Evolutionary conservation across 768 basidiomycete genomes (phyloP), one percentile per base, ranked within the genome.

Genomic region (Tephrocybe sp.): DNA sequence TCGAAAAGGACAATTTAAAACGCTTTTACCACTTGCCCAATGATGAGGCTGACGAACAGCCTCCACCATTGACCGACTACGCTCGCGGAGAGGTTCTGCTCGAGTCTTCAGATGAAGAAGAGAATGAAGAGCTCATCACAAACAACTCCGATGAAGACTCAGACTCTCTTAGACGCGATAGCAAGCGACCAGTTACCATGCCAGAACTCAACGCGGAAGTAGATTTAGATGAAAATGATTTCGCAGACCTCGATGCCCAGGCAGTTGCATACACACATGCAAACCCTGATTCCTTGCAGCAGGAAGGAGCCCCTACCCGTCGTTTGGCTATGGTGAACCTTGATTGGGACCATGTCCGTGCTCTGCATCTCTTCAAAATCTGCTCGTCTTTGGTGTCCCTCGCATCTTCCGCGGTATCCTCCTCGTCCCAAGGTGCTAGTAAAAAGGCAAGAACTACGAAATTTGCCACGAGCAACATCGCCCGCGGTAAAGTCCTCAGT

Each of bases 301-400:
- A 57, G 9, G 70, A 72, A 1, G 75, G 70, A 8, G 67, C 72
- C 9, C 66, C 73, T 9, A 93, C 92, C 2, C 76, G 71, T 47
- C 78, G 96, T 19, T 64, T 99, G 6, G 97, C 96, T 0, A 80
- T 88, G 37, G 96, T 98, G 55, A 98, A 98, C 65, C 80, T 98
- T 44, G 97, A 99, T 69, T 99, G 97, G 97, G 97, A 98, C 65
- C 82, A 98, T 68, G 83, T 98, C 43, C 87, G 88, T 47, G 92
- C 96, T 0, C 71, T 72, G 16, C 94, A 98, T 64, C 73, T 99
- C 11, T 97, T 85, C 80, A 92, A 90, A 69, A 90, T 98, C 28
- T 92, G 91, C 69, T 83, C 90, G 15, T 98, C 95, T 2, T 79
- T 94, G 34, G 77, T 96, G 5, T 86, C 89, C 5, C 67, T 80